These are phyloP conservation scores for Mentha longifolia DNA, from an alignment of 257 asterid genomes.

Conservation along the genomic window DNA sequence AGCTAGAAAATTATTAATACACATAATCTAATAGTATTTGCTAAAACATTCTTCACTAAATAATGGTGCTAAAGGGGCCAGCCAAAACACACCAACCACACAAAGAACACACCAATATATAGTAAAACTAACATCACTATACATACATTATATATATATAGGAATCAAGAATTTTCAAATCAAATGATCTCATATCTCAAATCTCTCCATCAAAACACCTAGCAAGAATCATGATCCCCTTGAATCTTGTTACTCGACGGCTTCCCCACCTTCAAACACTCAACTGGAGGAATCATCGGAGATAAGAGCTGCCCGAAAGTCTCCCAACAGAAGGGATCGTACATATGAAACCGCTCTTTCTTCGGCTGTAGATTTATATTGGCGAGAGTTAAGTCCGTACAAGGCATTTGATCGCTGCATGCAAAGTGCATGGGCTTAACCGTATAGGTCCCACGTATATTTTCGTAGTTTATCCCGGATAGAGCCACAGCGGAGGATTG, in stretches of 20 bases:
- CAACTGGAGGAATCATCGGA: conserved; percentile 77
- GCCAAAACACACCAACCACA: conserved; percentile 69
- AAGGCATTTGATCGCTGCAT: conserved; percentile 80
- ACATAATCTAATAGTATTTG: conserved; percentile 34
- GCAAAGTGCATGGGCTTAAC: conserved; percentile 90
- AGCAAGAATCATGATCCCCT: conserved; percentile 73
- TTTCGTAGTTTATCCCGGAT: conserved; percentile 73
- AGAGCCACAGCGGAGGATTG: conserved; percentile 84
- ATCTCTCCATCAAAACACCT: conserved; percentile 12
- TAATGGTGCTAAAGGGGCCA: conserved; percentile 66
- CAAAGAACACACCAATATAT: conserved; percentile 52
- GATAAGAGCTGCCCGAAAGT: conserved; percentile 74
- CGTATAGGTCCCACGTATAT: conserved; percentile 84
- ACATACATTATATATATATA: conserved; percentile 7
- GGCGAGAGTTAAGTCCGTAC: conserved; percentile 72
- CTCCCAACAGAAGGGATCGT: conserved; percentile 92
- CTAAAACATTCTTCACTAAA: conserved; percentile 43
- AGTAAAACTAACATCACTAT: conserved; percentile 25
- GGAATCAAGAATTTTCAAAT: conserved; percentile 26
- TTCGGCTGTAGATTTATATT: conserved; percentile 66
- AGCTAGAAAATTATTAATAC: conserved; percentile 26
- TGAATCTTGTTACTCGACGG: conserved; percentile 74
- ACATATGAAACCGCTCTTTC: conserved; percentile 68
- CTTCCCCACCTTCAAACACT: conserved; percentile 70
- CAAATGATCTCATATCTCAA: conserved; percentile 21